Base-by-base conservation (phyloP, 2,329 filamentous ascomycete genomes). In the Aspergillus unguis region DNA sequence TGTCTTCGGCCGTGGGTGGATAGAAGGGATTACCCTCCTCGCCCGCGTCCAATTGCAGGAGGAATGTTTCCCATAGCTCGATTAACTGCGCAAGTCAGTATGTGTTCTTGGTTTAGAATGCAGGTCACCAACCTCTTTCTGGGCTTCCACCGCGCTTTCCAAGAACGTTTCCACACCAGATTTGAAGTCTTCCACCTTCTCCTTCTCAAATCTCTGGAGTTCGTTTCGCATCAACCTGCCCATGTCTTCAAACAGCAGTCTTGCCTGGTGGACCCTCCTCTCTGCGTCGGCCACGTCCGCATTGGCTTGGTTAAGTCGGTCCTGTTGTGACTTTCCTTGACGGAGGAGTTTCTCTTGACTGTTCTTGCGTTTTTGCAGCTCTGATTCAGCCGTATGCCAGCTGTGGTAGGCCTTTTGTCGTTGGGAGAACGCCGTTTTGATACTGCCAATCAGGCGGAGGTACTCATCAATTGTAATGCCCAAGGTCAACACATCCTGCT, bases 141-240 rank as follows among this genome's bases (percentile, higher is more conserved):
- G 94, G 50, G 92, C 94, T 74, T 99, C 94, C 3, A 99, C 91
- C 3, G 94, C 90, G 65, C 94, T 92, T 77, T 99, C 94, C 63
- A 99, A 74, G 74, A 96, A 99, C 1, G 94, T 99, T 77, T 99
- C 94, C 2, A 99, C 92, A 0, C 92, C 92, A 57, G 88, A 94
- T 79, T 99, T 99, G 73, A 99, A 99, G 69, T 99, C 94, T 69
- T 99, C 94, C 3, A 99, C 94, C 78, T 99, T 99, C 74, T 99
- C 94, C 63, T 83, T 84, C 75, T 99, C 94, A 66, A 99, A 99
- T 17, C 92, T 82, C 65, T 97, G 94, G 60, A 99, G 79, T 72
- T 99, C 94, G 33, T 80, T 81, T 55, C 90, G 85, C 91, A 99
- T 94, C 66, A 96, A 76, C 9, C 91, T 82, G 10, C 94, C 94